phyloP scores from a whole-genome alignment of 176 grass and related monocot species.

The Eleusine indica region DNA sequence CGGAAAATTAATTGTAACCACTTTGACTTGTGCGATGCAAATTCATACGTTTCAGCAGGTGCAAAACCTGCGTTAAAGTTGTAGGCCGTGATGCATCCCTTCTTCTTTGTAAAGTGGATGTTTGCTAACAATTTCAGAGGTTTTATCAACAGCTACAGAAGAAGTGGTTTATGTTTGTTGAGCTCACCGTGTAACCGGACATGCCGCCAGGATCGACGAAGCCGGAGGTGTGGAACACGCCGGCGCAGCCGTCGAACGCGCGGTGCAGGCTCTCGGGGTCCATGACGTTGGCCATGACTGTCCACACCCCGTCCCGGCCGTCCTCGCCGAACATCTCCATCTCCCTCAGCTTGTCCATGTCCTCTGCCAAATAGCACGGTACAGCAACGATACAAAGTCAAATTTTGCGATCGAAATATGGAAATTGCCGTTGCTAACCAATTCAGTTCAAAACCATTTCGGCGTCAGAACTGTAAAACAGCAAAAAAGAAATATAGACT shows the following conservation, averaged over 20 bases:
- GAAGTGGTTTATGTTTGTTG: neutral
- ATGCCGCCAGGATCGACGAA: constrained; percentile 87
- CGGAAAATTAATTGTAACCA: neutral
- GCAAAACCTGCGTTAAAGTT: neutral
- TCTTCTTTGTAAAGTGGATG: neutral
- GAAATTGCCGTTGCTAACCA: neutral
- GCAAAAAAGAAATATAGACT: neutral
- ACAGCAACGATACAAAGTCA: neutral
- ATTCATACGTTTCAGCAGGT: neutral
- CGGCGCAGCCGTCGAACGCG: constrained; percentile 84
- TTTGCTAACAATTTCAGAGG: neutral
- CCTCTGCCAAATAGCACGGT: constrained; percentile 54
- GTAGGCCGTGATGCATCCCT: neutral
- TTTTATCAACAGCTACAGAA: too few relatives aligned
- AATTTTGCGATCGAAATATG: neutral
- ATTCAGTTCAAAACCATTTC: neutral
- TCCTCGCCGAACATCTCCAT: constrained; percentile 98
- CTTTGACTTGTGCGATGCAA: neutral
- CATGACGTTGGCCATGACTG: constrained; percentile 89
- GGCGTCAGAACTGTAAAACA: neutral
- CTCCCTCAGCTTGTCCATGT: constrained; percentile 95
- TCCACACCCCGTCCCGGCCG: constrained; percentile 82
- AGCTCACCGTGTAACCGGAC: constrained; percentile 83
- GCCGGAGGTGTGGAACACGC: constrained; percentile 91
- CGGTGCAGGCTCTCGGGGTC: constrained; percentile 76